Evolutionary conservation across 257 asterid species (phyloP).

Genomic region (Hygrophila difformis): DNA sequence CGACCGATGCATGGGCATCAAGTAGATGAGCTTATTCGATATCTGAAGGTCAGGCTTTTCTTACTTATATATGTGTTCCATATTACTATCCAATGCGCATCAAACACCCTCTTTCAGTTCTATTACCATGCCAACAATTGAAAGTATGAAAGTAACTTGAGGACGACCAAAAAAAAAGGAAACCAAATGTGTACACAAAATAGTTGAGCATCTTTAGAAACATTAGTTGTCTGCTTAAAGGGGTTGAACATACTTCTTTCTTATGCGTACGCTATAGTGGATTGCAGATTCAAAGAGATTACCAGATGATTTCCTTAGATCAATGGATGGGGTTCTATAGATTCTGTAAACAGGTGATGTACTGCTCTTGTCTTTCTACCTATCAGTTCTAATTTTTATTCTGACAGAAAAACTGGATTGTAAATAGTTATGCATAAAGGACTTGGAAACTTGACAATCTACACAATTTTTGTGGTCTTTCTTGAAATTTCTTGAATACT

Average conservation of each 20-base stretch:
- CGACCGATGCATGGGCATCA: conserved; percentile 49
- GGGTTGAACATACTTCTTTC: too few relatives aligned
- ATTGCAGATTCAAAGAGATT: conserved; percentile 60
- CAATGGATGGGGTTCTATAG: conserved; percentile 83
- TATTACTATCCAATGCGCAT: background rate
- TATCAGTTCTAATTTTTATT: too few relatives aligned
- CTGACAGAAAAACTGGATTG: background rate
- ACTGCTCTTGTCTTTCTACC: background rate
- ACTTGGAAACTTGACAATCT: too few relatives aligned
- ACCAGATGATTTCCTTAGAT: conserved; percentile 77
- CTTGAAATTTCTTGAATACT: too few relatives aligned
- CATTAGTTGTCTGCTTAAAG: too few relatives aligned
- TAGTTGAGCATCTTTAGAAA: too few relatives aligned
- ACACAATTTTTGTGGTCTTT: too few relatives aligned
- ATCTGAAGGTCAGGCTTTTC: conserved; percentile 37
- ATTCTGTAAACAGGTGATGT: conserved; percentile 69
- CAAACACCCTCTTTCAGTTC: too few relatives aligned
- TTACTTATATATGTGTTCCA: background rate
- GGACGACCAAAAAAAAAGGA: too few relatives aligned
- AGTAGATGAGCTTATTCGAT: conserved; percentile 56
- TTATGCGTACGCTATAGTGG: conserved; percentile 6
- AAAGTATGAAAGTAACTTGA: too few relatives aligned
- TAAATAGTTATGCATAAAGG: background rate
- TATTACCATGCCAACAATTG: too few relatives aligned
- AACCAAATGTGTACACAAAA: too few relatives aligned